phyloP scores from a whole-genome alignment of 2,329 filamentous ascomycete species.

The Aspergillus nomiae region DNA sequence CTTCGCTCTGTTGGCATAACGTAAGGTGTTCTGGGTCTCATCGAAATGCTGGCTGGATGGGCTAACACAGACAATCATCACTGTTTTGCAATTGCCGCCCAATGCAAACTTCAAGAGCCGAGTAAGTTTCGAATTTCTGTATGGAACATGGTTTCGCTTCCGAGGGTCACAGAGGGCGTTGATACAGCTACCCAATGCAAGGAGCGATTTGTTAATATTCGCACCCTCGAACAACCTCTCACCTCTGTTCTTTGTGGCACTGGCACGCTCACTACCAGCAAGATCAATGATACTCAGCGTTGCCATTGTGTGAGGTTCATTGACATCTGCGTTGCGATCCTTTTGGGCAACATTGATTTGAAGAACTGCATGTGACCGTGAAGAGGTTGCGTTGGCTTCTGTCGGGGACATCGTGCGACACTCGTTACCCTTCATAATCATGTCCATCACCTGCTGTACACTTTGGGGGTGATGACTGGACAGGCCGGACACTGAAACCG shows the following conservation, averaged over 20 bases:
- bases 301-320: conserved; percentile 96
- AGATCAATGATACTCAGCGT: conserved; percentile 98
- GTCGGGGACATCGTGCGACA: conserved; percentile 95
- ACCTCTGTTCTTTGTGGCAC: conserved; percentile 93
- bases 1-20: conserved; percentile 96
- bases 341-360: conserved; percentile 97
- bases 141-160: conserved; percentile 91
- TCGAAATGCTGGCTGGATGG: conserved; percentile 96
- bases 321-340: conserved; percentile 86
- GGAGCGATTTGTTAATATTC: conserved; percentile 98
- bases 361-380: conserved; percentile 92
- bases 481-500: conserved; percentile 85
- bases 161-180: conserved; percentile 94
- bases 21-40: conserved; percentile 95
- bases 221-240: conserved; percentile 89
- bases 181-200: conserved; percentile 94
- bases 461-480: conserved; percentile 89
- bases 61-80: conserved; percentile 99
- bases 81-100: conserved; percentile 96
- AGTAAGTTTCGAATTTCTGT: conserved; percentile 96
- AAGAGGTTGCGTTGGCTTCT: conserved; percentile 95
- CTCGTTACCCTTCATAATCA: conserved; percentile 94
- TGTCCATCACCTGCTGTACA: conserved; percentile 98
- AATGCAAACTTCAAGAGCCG: conserved; percentile 94
- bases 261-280: conserved; percentile 92